Conservation (phyloP, 2,329 filamentous ascomycete genomes). For the Pezicula neosporulosa region DNA sequence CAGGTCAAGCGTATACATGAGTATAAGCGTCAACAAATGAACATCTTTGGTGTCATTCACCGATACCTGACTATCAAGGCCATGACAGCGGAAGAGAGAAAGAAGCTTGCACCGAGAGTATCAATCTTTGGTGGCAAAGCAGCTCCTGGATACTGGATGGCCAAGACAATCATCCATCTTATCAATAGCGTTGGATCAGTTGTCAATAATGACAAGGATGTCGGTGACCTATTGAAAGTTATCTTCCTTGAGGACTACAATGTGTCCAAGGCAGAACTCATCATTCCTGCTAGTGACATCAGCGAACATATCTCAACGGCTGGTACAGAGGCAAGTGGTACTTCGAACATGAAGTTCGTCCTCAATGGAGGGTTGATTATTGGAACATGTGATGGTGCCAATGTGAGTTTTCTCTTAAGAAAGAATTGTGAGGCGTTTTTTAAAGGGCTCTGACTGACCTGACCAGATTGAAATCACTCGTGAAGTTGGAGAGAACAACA, state of each 20-base stretch:
- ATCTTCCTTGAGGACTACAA: slow-evolving; percentile 99
- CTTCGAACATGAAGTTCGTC: slow-evolving; percentile 99
- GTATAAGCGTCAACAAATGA: slow-evolving; percentile 98
- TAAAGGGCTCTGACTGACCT: slow-evolving; percentile 5
- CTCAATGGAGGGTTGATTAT: slow-evolving; percentile 97
- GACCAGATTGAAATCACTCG: slow-evolving; percentile 92
- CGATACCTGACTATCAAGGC: slow-evolving; percentile 87
- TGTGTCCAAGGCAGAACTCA: slow-evolving; percentile 98
- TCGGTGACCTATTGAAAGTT: slow-evolving; percentile 93
- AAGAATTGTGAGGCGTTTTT: neutral
- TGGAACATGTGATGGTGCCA: slow-evolving; percentile 95
- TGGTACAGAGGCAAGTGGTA: slow-evolving; percentile 85
- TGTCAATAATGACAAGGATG: slow-evolving; percentile 87
- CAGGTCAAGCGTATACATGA: slow-evolving; percentile 99
- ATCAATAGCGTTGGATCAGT: slow-evolving; percentile 89
- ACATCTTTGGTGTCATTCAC: slow-evolving; percentile 97
- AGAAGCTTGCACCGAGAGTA: slow-evolving; percentile 83
- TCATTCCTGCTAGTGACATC: slow-evolving; percentile 89
- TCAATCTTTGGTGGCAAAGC: slow-evolving; percentile 98
- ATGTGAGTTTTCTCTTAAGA: slow-evolving; percentile 56
- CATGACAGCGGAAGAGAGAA: slow-evolving; percentile 77
- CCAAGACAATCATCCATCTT: slow-evolving; percentile 96
- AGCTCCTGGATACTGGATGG: slow-evolving; percentile 99
- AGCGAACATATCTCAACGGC: slow-evolving; percentile 99
- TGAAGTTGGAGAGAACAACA: slow-evolving; percentile 94